Percentiles rank a stretch among this genome's conserved stretches.
Conservation (phyloP, 352 stramenopile species). For the Globisporangium cylindrosporum region DNA sequence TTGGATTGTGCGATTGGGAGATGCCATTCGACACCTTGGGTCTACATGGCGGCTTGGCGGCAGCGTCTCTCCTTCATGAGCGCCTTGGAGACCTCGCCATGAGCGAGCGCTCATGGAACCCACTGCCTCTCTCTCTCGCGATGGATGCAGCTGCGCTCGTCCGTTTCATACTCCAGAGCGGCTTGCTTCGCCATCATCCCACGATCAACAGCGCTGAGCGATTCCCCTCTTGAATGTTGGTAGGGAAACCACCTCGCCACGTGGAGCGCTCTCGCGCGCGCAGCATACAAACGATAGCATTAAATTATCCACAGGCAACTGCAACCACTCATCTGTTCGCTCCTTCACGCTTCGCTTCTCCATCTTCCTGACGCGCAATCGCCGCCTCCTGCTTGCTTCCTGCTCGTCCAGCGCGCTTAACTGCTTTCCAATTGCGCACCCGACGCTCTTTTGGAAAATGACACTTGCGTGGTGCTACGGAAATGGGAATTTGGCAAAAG, state of each 20-base stretch:
- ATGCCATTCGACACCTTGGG: conserved; percentile 2
- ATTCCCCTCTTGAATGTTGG: not conserved
- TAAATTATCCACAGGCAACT: not conserved
- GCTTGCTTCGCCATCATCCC: not conserved
- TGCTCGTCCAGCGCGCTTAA: conserved; percentile 10
- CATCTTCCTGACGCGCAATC: conserved; percentile 6
- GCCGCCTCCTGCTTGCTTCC: not conserved
- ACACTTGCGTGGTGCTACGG: not conserved
- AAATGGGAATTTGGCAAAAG: conserved; percentile 8
- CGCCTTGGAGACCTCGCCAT: not conserved
- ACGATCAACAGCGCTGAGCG: not conserved
- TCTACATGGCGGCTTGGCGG: not conserved
- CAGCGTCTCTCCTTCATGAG: not conserved
- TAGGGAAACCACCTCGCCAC: conserved; percentile 7
- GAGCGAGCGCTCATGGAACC: not conserved
- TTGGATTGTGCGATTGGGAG: conserved; percentile 6
- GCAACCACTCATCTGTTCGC: conserved; percentile 2
- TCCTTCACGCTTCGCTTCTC: not conserved
- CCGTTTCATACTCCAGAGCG: not conserved
- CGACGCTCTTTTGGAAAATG: not conserved
- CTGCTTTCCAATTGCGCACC: not conserved
- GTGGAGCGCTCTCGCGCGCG: conserved; percentile 2
- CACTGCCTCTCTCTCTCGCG: not conserved
- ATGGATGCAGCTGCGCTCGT: not conserved
- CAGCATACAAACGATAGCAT: conserved; percentile 14